Conservation (phyloP, 2,329 filamentous ascomycete species). For the Lasiodiplodia hormozganensis region DNA sequence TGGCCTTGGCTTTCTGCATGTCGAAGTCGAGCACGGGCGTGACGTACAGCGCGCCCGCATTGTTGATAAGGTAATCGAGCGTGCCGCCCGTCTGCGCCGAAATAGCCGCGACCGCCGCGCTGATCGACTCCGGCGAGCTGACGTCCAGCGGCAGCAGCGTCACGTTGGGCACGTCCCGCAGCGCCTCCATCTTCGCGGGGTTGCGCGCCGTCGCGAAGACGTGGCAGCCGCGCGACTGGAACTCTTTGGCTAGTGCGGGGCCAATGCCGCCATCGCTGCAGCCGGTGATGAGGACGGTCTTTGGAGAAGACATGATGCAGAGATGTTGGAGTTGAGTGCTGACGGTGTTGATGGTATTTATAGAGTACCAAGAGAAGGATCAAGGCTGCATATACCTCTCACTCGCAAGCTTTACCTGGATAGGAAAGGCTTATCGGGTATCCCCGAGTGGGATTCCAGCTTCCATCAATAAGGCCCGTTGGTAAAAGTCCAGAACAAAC, state of each 20-base stretch:
- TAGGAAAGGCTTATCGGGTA: too few species aligned
- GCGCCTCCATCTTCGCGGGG: constrained; percentile 40
- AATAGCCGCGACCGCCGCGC: not conserved
- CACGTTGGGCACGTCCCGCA: constrained; percentile 34
- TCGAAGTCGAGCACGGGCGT: constrained; percentile 46
- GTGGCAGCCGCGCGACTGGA: constrained; percentile 46
- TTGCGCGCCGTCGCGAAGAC: constrained; percentile 54
- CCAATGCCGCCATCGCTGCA: constrained; percentile 50
- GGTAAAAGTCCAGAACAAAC: too few species aligned
- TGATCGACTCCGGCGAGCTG: constrained; percentile 32
- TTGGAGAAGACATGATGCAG: constrained; percentile 10
- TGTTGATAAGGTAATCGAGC: constrained; percentile 47
- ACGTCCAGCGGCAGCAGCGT: not conserved
- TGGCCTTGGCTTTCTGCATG: not conserved
- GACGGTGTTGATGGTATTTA: not conserved
- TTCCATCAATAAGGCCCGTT: too few species aligned
- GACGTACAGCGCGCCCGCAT: constrained; percentile 47
- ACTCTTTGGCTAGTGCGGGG: constrained; percentile 46
- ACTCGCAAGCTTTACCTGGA: not conserved
- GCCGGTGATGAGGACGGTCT: constrained; percentile 38
- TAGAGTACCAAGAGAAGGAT: not conserved
- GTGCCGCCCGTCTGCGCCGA: not conserved
- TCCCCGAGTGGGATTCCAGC: too few species aligned
- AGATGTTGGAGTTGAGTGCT: not conserved
- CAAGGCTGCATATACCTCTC: not conserved